Base-by-base conservation (phyloP, 2,329 filamentous ascomycete genomes). In the Dothideomycetidae sp. region DNA sequence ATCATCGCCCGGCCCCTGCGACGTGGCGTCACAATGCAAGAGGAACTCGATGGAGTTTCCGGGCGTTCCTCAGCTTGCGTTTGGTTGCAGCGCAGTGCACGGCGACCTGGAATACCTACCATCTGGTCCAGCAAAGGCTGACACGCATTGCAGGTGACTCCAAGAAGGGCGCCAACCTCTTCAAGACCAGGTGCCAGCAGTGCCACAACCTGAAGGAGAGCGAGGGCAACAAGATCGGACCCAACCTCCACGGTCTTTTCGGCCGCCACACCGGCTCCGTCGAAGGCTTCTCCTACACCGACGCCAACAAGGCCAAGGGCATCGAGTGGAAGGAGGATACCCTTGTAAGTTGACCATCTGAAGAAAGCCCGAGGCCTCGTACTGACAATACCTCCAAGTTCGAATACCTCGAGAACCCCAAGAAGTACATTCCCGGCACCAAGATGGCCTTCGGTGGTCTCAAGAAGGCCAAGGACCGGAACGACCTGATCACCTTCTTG, bases 401-500 rank as follows among this genome's bases (percentile, higher is more conserved):
- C 68, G 74, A 78, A 51, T 98, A 98, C 78, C 86, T 98, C 58
- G 90, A 98, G 77, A 96, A 96, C 81, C 90, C 90, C 70, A 98
- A 98, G 81, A 96, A 96, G 76, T 98, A 86, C 78, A 94, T 98
- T 50, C 90, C 90, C 53, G 90, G 90, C 54, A 98, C 90, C 71
- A 98, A 96, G 84, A 98, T 98, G 90, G 90, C 90, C 56, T 98
- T 96, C 62, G 90, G 90, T 70, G 90, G 90, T 65, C 76, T 98
- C 60, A 98, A 98, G 86, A 98, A 98, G 83, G 75, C 77, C 61
- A 96, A 96, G 82, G 90, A 96, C 72, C 77, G 90, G 64, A 93
- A 96, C 65, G 88, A 98, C 67, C 73, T 98, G 57, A 93, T 98
- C 76, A 85, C 84, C 57, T 81, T 65, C 74, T 71, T 84, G 59